These are phyloP conservation scores for Coemansia aciculifera DNA, from an alignment of 192 early-diverging fungal species.

Conservation along the genomic window DNA sequence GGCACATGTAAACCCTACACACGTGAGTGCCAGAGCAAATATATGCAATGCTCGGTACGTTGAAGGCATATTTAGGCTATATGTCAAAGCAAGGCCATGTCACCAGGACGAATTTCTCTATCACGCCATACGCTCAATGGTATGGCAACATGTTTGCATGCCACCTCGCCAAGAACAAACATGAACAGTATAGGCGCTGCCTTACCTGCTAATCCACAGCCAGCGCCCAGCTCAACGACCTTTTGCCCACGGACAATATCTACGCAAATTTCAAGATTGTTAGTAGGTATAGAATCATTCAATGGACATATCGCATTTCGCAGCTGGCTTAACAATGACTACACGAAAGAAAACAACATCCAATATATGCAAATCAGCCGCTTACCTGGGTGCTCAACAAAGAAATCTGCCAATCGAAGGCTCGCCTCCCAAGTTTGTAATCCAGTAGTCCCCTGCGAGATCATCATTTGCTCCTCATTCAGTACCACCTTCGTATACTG, in stretches of 20 bases:
- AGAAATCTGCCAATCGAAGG: constrained; percentile 57
- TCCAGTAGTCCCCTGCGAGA: constrained; percentile 64
- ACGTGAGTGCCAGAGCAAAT: constrained; percentile 1
- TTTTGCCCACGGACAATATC: constrained; percentile 46
- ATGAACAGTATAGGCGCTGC: neutral
- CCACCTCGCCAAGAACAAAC: neutral
- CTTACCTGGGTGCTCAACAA: constrained; percentile 53
- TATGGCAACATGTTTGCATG: neutral
- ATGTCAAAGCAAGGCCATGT: neutral
- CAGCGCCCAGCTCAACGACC: constrained; percentile 51
- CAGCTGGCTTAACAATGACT: neutral
- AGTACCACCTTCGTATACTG: constrained; percentile 54
- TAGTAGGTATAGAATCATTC: constrained; percentile 7
- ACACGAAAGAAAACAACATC: neutral
- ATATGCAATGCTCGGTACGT: neutral
- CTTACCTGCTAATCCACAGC: constrained; percentile 51
- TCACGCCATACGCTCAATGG: neutral
- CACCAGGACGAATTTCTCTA: neutral
- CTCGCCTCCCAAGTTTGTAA: constrained; percentile 67
- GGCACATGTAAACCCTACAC: constrained; percentile 52
- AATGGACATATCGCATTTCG: neutral
- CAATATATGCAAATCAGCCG: neutral
- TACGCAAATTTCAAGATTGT: constrained; percentile 11
- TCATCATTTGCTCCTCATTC: constrained; percentile 54
- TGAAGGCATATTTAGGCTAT: neutral